A percentile compares a stretch with the other conserved stretches of the same genome.
phyloP scores from a whole-genome alignment of 2,329 filamentous ascomycete genomes.

The Colletotrichum aenigma region DNA sequence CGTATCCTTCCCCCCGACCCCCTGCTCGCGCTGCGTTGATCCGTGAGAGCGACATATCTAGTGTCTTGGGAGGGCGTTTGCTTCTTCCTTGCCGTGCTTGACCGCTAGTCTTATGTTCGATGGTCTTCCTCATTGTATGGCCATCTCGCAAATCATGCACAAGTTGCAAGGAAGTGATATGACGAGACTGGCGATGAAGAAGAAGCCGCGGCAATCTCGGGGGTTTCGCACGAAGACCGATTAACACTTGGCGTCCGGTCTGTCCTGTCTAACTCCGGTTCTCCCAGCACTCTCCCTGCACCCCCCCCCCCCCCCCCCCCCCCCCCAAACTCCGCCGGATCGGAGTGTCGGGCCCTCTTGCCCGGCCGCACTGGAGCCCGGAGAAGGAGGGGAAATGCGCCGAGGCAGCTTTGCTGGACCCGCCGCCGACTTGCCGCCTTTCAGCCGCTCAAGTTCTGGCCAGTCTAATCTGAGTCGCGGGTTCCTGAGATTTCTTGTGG shows the following conservation, averaged over 20 bases:
- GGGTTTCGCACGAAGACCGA: neutral
- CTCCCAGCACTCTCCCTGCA: neutral
- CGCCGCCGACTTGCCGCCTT: neutral
- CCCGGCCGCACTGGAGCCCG: neutral
- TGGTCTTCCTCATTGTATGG: neutral
- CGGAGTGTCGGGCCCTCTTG: neutral
- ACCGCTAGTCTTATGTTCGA: neutral
- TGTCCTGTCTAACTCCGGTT: neutral
- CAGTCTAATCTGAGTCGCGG: neutral
- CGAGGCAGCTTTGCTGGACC: neutral
- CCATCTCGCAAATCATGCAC: neutral
- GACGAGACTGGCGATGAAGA: neutral
- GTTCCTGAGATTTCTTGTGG: neutral
- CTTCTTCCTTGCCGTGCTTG: neutral
- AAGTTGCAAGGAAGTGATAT: neutral
- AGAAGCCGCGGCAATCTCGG: neutral
- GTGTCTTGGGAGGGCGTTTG: neutral
- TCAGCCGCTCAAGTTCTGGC: neutral
- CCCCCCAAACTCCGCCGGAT: neutral
- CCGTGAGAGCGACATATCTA: neutral
- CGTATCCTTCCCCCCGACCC: neutral
- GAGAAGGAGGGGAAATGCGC: neutral
- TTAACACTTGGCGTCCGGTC: neutral
- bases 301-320: no score
- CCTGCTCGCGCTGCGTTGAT: neutral